These are phyloP conservation scores for Peronosclerospora sorghi DNA, from an alignment of 352 stramenopile species.

Conservation along the genomic window DNA sequence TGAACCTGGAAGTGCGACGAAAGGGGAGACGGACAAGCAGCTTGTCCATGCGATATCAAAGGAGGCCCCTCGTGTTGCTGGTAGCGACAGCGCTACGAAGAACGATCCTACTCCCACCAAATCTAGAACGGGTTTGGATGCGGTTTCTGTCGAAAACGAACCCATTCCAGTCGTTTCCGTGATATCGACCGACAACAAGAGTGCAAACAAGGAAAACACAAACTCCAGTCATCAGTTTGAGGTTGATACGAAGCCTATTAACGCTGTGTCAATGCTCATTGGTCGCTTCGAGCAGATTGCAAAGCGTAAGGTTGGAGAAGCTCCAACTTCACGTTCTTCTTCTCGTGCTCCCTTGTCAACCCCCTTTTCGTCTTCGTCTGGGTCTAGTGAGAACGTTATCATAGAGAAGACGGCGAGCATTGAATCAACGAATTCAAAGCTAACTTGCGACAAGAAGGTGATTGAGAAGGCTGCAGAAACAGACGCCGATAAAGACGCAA, in stretches of 20 bases:
- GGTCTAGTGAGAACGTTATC: slow-evolving; percentile 3
- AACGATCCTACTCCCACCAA: too few species aligned
- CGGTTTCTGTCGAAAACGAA: slow-evolving; percentile 4
- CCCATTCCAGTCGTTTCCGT: neutral
- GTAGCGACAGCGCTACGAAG: too few species aligned
- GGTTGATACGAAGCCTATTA: slow-evolving; percentile 19
- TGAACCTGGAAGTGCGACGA: too few species aligned
- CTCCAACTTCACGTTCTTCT: slow-evolving; percentile 5
- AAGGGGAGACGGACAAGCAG: too few species aligned
- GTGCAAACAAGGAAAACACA: neutral
- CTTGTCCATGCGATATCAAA: too few species aligned
- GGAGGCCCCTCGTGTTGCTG: too few species aligned
- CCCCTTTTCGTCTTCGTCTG: slow-evolving; percentile 3
- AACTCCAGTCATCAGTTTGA: slow-evolving; percentile 5
- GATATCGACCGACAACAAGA: neutral
- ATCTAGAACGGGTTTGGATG: too few species aligned
- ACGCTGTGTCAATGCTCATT: slow-evolving; percentile 18
- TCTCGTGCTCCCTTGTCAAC: slow-evolving; percentile 6
- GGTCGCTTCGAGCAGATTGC: slow-evolving; percentile 23
- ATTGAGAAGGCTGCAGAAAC: neutral
- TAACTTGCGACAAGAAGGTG: slow-evolving; percentile 2
- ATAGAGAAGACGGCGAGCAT: too few species aligned
- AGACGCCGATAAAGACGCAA: neutral
- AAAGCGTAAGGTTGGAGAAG: slow-evolving; percentile 8
- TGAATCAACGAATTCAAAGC: neutral